These are phyloP conservation scores for Venturia effusa DNA, from an alignment of 2,329 filamentous ascomycete species.

Conservation along the genomic window DNA sequence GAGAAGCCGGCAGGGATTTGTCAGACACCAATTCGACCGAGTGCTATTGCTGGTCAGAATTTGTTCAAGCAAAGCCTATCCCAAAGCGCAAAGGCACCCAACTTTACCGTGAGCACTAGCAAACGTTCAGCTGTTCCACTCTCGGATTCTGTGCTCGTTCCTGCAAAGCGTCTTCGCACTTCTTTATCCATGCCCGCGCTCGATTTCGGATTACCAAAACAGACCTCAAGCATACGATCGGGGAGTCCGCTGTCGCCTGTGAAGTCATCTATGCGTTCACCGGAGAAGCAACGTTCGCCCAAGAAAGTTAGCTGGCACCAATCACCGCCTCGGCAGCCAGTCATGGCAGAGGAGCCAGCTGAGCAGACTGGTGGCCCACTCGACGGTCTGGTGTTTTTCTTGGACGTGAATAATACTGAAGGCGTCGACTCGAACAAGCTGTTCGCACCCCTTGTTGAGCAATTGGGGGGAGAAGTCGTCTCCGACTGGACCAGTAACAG, in stretches of 20 bases:
- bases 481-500: conserved; percentile 68
- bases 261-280: conserved; percentile 9
- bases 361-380: conserved; percentile 12
- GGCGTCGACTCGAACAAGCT: conserved; percentile 72
- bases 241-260: neutral
- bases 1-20: neutral
- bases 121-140: neutral
- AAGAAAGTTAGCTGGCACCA: conserved; percentile 10
- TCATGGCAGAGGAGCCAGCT: neutral
- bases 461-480: conserved; percentile 73
- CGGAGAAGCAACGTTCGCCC: conserved; percentile 6
- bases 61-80: neutral
- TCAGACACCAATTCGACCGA: neutral
- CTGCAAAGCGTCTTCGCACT: conserved; percentile 4
- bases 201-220: neutral
- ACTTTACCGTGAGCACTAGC: neutral
- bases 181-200: conserved; percentile 4
- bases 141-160: conserved; percentile 1
- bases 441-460: conserved; percentile 65
- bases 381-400: conserved; percentile 61
- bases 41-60: neutral
- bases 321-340: neutral
- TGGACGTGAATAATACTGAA: conserved; percentile 74
- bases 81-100: neutral
- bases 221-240: neutral